A percentile compares a stretch with the other conserved stretches of the same genome.
Conservation (phyloP, 371 early-diverging fungal genomes). For the Mucor ambiguus region DNA sequence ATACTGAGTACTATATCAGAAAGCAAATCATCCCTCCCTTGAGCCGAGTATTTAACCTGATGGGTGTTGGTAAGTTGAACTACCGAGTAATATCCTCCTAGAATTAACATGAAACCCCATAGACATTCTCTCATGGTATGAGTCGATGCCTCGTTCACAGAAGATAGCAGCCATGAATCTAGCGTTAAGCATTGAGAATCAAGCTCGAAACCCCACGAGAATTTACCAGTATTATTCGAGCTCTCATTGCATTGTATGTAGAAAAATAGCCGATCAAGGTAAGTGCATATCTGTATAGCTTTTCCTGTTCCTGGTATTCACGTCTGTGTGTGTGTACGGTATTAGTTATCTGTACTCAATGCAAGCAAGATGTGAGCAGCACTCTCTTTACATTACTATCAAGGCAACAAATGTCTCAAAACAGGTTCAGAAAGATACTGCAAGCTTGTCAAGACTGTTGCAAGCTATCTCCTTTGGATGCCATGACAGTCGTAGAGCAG, state of each 20-base stretch:
- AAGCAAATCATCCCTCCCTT: slow-evolving; percentile 86
- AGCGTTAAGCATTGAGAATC: slow-evolving; percentile 11
- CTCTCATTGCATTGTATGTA: slow-evolving; percentile 43
- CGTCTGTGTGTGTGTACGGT: neutral
- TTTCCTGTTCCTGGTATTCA: too few relatives aligned
- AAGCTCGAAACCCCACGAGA: slow-evolving; percentile 10
- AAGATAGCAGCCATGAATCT: slow-evolving; percentile 35
- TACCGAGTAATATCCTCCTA: neutral
- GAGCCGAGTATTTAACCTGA: slow-evolving; percentile 74
- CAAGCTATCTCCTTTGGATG: slow-evolving; percentile 17
- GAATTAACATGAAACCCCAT: neutral
- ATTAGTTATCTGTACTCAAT: slow-evolving; percentile 30
- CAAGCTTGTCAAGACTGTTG: slow-evolving; percentile 39
- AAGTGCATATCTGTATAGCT: neutral
- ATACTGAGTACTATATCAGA: slow-evolving; percentile 82
- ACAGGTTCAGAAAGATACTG: slow-evolving; percentile 19
- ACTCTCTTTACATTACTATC: slow-evolving; percentile 23
- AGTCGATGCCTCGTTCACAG: slow-evolving; percentile 61
- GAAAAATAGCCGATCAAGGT: slow-evolving; percentile 33
- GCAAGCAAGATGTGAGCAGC: slow-evolving; percentile 15
- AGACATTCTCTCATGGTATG: slow-evolving; percentile 66
- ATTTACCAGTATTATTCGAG: slow-evolving; percentile 51
- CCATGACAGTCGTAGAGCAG: slow-evolving; percentile 4
- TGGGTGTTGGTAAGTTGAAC: slow-evolving; percentile 64
- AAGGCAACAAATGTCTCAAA: slow-evolving; percentile 30